Evolutionary conservation across 352 stramenopile species (phyloP).

Genomic region (Pythium pectinolyticum): DNA sequence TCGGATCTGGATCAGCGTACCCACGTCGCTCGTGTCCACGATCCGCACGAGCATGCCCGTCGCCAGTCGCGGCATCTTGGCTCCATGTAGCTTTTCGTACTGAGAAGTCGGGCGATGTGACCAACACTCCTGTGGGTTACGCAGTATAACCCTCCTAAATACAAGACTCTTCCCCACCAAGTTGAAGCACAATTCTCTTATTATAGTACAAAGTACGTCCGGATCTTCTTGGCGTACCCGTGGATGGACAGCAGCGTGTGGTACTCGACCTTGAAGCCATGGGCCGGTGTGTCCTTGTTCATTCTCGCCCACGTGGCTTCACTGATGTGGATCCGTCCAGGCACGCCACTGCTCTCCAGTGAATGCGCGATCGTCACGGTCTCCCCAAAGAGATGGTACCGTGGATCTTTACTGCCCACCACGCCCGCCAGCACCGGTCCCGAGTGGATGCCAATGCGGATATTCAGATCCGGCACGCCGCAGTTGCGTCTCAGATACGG

Average conservation of each 20-base stretch:
- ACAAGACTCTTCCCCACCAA: neutral
- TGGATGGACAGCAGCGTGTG: slow-evolving; percentile 79
- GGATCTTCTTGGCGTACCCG: slow-evolving; percentile 72
- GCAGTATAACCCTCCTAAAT: neutral
- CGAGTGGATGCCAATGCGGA: slow-evolving; percentile 86
- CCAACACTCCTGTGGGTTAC: too few species aligned
- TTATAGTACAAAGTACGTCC: slow-evolving; percentile 77
- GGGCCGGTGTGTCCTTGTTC: slow-evolving; percentile 76
- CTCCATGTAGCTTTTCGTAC: too few species aligned
- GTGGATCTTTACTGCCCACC: slow-evolving; percentile 78
- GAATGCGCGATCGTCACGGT: slow-evolving; percentile 84
- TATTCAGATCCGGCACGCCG: slow-evolving; percentile 76
- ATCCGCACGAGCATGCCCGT: slow-evolving; percentile 61
- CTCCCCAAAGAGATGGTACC: slow-evolving; percentile 86
- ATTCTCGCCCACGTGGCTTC: slow-evolving; percentile 78
- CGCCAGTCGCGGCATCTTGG: slow-evolving; percentile 40
- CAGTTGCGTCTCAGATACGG: slow-evolving; percentile 69
- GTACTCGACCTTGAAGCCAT: slow-evolving; percentile 85
- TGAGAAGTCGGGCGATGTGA: too few species aligned
- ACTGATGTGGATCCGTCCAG: slow-evolving; percentile 80
- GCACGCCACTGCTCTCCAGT: slow-evolving; percentile 76
- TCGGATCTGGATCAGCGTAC: slow-evolving; percentile 65
- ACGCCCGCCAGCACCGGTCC: slow-evolving; percentile 81
- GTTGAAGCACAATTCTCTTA: slow-evolving; percentile 11
- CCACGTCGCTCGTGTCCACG: slow-evolving; percentile 49